These are phyloP conservation scores for Suillus subluteus DNA, from an alignment of 768 basidiomycete genomes.

Conservation along the genomic window DNA sequence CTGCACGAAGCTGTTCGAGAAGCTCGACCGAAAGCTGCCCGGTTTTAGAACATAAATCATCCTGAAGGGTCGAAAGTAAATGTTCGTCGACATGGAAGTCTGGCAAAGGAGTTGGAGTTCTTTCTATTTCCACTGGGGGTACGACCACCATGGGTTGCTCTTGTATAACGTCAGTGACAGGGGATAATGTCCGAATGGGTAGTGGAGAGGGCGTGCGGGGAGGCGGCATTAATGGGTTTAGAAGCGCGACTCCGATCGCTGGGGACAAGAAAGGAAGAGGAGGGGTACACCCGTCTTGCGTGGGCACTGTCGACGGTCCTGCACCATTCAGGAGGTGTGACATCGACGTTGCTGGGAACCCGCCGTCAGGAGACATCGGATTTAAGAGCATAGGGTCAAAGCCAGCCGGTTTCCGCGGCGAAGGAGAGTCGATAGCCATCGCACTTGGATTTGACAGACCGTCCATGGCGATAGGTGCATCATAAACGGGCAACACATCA, in stretches of 20 bases:
- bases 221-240: not conserved
- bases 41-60: slow-evolving; percentile 58
- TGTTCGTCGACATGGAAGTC: slow-evolving; percentile 70
- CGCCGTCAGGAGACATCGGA: slow-evolving; percentile 42
- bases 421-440: slow-evolving; percentile 44
- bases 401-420: slow-evolving; percentile 40
- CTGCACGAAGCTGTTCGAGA: slow-evolving; percentile 91
- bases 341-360: slow-evolving; percentile 27
- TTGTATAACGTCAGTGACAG: slow-evolving; percentile 13
- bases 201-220: slow-evolving; percentile 1
- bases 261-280: not conserved
- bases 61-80: slow-evolving; percentile 51
- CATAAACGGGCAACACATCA: slow-evolving; percentile 1
- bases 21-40: slow-evolving; percentile 75
- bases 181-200: not conserved
- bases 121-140: slow-evolving; percentile 47
- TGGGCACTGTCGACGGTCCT: not conserved
- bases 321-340: slow-evolving; percentile 30
- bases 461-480: not conserved
- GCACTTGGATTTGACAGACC: slow-evolving; percentile 20
- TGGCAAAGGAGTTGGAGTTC: slow-evolving; percentile 72
- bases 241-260: not conserved
- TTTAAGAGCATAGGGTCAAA: slow-evolving; percentile 60
- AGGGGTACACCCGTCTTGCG: not conserved
- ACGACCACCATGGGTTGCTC: slow-evolving; percentile 24